Conservation (phyloP, 1,284 basidiomycete species). For the Ustilago hordei region DNA sequence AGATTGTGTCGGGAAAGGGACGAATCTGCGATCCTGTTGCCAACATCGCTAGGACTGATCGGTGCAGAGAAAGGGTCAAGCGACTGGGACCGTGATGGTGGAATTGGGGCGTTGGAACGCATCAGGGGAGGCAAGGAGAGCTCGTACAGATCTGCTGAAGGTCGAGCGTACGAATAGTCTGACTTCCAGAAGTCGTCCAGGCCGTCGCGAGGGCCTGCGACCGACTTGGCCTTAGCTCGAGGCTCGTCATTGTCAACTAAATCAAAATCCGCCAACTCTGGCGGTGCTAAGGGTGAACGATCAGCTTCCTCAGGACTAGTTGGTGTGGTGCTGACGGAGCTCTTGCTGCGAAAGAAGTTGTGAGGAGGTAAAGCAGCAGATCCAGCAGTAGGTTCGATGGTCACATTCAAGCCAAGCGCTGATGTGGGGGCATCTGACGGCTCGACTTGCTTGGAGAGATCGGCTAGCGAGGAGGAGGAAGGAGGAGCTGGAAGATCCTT, state of each 20-base stretch:
- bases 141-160: constrained; percentile 8
- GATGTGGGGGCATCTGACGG: background rate
- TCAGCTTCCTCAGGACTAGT: constrained; percentile 45
- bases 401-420: constrained; percentile 22
- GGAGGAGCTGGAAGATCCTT: constrained; percentile 31
- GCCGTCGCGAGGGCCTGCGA: background rate
- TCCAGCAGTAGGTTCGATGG: background rate
- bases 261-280: constrained; percentile 10
- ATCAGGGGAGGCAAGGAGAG: constrained; percentile 34
- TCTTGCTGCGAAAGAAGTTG: constrained; percentile 34
- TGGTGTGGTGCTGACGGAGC: constrained; percentile 50
- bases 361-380: constrained; percentile 5
- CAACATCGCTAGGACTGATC: constrained; percentile 3
- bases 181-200: constrained; percentile 39
- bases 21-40: background rate
- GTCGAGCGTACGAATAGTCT: constrained; percentile 38
- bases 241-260: constrained; percentile 9
- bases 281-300: constrained; percentile 11
- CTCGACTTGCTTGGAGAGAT: background rate
- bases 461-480: constrained; percentile 11
- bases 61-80: constrained; percentile 31
- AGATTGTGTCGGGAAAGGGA: constrained; percentile 5
- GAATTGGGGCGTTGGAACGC: constrained; percentile 39
- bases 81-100: constrained; percentile 40
- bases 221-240: background rate